Evolutionary conservation across 164 flowering plant genomes (phyloP), one percentile per base, ranked within the genome.

Genomic region (Nelumbo lutea): DNA sequence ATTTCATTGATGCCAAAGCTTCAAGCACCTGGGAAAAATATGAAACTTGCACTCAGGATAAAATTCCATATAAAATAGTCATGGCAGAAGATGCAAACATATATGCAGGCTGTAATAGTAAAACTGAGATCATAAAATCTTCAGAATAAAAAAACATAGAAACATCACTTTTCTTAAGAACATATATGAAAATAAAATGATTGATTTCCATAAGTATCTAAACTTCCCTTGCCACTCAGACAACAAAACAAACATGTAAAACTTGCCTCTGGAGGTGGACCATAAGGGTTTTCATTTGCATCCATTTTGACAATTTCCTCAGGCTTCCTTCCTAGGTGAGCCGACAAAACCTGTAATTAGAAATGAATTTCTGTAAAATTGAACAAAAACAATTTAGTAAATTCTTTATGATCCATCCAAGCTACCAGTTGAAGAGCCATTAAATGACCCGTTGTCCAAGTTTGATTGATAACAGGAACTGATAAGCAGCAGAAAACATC

Each of bases 181-280:
- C 27, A 27, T 27, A 27, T 27, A 27, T 27, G 27, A 27, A 27
- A 27, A 27, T 27, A 27, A 27, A 27, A 27, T 27, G 27, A 27
- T 27, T 27, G 27, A 27, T 27, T 27, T 27, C 27, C 27, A 27
- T 53, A 1, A 53, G 14, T 13, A 63, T 4, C 2, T 10, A 58
- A 58, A 59, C 39, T 47, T 47, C 61, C n/a, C 8, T 55, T 41
- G 5, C 2, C 40, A 57, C 47, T 58, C 60, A 47, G 50, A 9
- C 52, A 64, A 59, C 57, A 43, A 50, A 47, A 62, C 51, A 41
- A 42, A 47, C 47, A 15, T 9, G 56, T 38, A 14, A 11, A 14
- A 76, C 92, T 83, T 90, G 85, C 99, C 97, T 93, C 97, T 52
- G 99, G 99, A 55, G 99, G 99, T 64, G 99, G 99, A 63, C 99